Evolutionary conservation across 371 early-diverging fungal genomes (phyloP), one percentile per base, ranked within the genome.

Genomic region (Mucor racemosus): DNA sequence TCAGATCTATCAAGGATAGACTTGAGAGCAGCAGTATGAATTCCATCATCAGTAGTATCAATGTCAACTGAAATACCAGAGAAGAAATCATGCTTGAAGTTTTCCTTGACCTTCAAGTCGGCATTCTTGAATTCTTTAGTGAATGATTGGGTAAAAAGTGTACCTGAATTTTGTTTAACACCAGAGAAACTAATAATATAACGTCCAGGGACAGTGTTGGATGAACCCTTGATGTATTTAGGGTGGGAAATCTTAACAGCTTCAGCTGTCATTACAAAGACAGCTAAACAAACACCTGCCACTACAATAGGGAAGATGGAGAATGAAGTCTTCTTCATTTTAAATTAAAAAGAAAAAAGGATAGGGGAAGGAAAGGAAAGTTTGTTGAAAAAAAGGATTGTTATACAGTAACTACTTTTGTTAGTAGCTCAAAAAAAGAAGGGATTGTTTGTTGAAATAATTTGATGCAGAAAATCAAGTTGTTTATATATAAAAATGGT

Each of bases 181-280:
- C 46, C 36, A 9, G 65, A 62, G 13, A 82, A 76, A 38, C 77
- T 70, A 33, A 78, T 61, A 31, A 82, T 69, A 35, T 78, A 82
- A 21, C 73, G 76, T 26, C 77, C 76, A 40, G 79, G 77, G 56
- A 77, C 38, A 15, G 66, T 60, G 15, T 65, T 21, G 17, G 39
- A 15, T 34, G 57, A 44, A 19, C 54, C 33, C 35, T 65, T 40
- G 35, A 64, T 64, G 61, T 66, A 71, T 44, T 77, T 76, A 42
- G 73, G 72, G 53, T 74, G 72, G 1, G 63, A 35, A 19, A 72
- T 65, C 4, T 72, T 71, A 9, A 70, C 59, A 7, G 73, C 72
- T 5, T 68, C 64, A 17, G 68, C 58, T 10, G 71, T 57, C 60
- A 74, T 36, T 17, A 71, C 60, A 58, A 71, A 41, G 31, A 77